phyloP scores from a whole-genome alignment of 2,329 filamentous ascomycete genomes.

The Ophidiomyces ophidiicola region DNA sequence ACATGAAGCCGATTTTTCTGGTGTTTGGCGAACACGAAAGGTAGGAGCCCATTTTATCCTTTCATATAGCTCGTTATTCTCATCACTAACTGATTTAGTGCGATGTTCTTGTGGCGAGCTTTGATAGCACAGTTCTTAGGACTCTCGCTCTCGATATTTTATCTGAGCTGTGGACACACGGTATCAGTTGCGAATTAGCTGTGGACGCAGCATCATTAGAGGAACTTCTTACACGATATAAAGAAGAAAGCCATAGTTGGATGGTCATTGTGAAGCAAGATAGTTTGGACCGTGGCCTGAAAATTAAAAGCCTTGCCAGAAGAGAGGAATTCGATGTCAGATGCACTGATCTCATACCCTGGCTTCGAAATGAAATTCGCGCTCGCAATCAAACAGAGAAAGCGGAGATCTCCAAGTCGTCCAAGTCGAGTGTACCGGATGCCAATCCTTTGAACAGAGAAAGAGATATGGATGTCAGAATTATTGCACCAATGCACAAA shows the following conservation, averaged over 20 bases:
- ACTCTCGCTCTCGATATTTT: conserved; percentile 66
- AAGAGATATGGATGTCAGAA: conserved; percentile 61
- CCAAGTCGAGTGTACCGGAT: conserved; percentile 29
- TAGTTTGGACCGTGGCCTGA: conserved; percentile 48
- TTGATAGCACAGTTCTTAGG: conserved; percentile 63
- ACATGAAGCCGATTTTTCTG: conserved; percentile 53
- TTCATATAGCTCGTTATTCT: neutral
- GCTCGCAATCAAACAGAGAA: conserved; percentile 57
- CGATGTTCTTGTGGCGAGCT: conserved; percentile 80
- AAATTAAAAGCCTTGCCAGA: conserved; percentile 63
- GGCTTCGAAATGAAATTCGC: conserved; percentile 69
- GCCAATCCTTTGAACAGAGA: conserved; percentile 25
- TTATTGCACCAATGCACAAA: conserved; percentile 69
- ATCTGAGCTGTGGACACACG: conserved; percentile 65
- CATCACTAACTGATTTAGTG: conserved; percentile 41
- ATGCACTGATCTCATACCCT: conserved; percentile 58
- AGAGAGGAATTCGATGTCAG: conserved; percentile 75
- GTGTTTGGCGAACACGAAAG: conserved; percentile 50
- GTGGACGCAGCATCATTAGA: conserved; percentile 66
- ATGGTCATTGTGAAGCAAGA: conserved; percentile 71
- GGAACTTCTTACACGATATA: conserved; percentile 53
- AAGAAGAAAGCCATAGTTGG: conserved; percentile 74
- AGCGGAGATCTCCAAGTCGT: conserved; percentile 31
- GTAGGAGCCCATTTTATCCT: conserved; percentile 34
- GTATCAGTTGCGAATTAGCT: conserved; percentile 79